Percentiles rank a stretch among this genome's conserved stretches.
These are phyloP conservation scores for Arabis alpina DNA, from an alignment of 345 rosid species.

Conservation along the genomic window DNA sequence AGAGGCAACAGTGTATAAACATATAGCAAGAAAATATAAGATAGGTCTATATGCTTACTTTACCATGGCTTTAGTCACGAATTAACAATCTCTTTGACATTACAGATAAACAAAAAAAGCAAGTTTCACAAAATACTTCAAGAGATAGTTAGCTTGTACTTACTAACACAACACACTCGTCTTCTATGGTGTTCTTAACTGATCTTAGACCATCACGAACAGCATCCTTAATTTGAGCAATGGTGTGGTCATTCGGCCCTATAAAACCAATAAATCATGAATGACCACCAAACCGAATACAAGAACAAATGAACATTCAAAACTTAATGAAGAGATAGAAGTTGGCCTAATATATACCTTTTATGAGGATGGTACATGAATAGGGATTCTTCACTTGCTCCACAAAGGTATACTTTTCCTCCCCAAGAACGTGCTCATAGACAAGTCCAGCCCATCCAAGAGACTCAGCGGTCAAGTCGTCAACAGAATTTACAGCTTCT, in stretches of 20 bases:
- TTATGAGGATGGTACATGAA: conserved; percentile 91
- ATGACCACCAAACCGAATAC: background rate
- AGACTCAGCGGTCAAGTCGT: conserved; percentile 79
- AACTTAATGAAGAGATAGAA: conserved; percentile 1
- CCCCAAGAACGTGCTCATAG: conserved; percentile 90
- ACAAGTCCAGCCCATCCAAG: conserved; percentile 99
- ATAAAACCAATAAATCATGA: conserved; percentile 13
- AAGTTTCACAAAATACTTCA: conserved; percentile 13
- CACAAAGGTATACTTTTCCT: conserved; percentile 91
- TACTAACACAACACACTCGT: conserved; percentile 90
- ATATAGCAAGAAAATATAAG: background rate
- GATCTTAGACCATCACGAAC: conserved; percentile 97
- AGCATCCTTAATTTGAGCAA: conserved; percentile 97
- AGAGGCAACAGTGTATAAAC: conserved; percentile 21
- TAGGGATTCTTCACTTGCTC: conserved; percentile 86
- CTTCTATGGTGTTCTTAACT: conserved; percentile 95
- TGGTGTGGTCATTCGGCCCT: conserved; percentile 97
- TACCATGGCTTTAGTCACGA: background rate
- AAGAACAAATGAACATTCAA: background rate
- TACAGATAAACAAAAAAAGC: background rate
- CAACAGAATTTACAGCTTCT: conserved; percentile 91
- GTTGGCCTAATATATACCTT: conserved; percentile 54
- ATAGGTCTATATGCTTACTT: conserved; percentile 11
- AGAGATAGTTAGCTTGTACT: conserved; percentile 34
- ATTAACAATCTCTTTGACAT: conserved; percentile 20